Percentiles rank a stretch among this genome's conserved stretches.
Conservation (phyloP, 805 yeast genomes). For the Myxozyma lipomycoides region DNA sequence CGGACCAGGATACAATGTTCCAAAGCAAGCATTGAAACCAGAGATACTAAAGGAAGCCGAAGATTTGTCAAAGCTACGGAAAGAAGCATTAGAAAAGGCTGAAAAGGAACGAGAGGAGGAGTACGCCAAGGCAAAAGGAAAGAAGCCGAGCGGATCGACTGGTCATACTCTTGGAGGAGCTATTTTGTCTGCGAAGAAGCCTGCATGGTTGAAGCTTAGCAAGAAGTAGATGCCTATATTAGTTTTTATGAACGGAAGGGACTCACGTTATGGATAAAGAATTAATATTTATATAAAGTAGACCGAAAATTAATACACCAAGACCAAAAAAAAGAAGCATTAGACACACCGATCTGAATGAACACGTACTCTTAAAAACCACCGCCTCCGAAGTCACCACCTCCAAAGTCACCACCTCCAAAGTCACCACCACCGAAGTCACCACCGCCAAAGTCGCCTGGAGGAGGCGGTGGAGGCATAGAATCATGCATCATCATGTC, state of each 20-base stretch:
- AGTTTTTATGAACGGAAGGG: not conserved
- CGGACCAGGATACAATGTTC: slow-evolving; percentile 12
- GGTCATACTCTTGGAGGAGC: slow-evolving; percentile 8
- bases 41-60: slow-evolving; percentile 20
- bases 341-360: no score
- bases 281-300: no score
- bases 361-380: not conserved
- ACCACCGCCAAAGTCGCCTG: slow-evolving; percentile 34
- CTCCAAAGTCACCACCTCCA: slow-evolving; percentile 36
- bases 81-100: slow-evolving; percentile 10
- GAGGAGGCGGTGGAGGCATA: slow-evolving; percentile 34
- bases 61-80: slow-evolving; percentile 17
- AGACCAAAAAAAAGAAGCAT: not conserved
- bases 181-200: slow-evolving; percentile 15
- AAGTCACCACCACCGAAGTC: slow-evolving; percentile 34
- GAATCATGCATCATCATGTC: slow-evolving; percentile 41
- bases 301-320: not conserved
- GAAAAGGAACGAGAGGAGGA: slow-evolving; percentile 10
- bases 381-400: slow-evolving; percentile 23
- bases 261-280: not conserved
- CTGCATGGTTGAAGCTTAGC: slow-evolving; percentile 25
- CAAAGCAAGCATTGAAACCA: slow-evolving; percentile 15
- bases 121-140: slow-evolving; percentile 6
- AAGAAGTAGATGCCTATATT: slow-evolving; percentile 6
- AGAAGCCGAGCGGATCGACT: not conserved